Conservation (phyloP, 352 stramenopile species). For the Bremia lactucae region DNA sequence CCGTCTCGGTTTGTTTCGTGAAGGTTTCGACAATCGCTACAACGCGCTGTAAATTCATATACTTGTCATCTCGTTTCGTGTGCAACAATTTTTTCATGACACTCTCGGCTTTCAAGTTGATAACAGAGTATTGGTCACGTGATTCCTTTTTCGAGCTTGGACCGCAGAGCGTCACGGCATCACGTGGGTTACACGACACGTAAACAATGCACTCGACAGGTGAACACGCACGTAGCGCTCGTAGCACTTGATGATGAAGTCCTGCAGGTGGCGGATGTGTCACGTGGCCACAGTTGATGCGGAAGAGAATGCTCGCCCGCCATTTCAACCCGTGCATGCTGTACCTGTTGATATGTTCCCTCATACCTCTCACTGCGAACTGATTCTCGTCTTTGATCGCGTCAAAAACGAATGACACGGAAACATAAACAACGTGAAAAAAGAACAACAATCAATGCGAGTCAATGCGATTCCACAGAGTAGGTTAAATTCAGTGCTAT, state of each 20-base stretch:
- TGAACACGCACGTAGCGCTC: too few species aligned
- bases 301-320: slow-evolving; percentile 63
- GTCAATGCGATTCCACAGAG: too few species aligned
- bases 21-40: too few species aligned
- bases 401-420: too few species aligned
- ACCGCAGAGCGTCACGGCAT: too few species aligned
- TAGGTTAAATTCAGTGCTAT: not conserved
- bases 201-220: too few species aligned
- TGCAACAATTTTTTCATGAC: too few species aligned
- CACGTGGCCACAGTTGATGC: slow-evolving; percentile 88
- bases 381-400: slow-evolving; percentile 97
- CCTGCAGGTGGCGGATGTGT: slow-evolving; percentile 83
- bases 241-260: slow-evolving; percentile 65
- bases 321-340: slow-evolving; percentile 88
- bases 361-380: slow-evolving; percentile 95
- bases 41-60: slow-evolving; percentile 52
- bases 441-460: too few species aligned
- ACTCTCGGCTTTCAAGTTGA: too few species aligned
- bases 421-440: slow-evolving; percentile 3
- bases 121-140: too few species aligned
- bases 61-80: slow-evolving; percentile 75
- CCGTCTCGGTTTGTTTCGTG: slow-evolving; percentile 71
- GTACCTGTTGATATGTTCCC: slow-evolving; percentile 99
- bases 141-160: too few species aligned
- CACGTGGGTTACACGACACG: too few species aligned